Percentiles rank a stretch among this genome's conserved stretches.
Evolutionary conservation across 306 rosid species (phyloP).

Genomic region (Dalbergia cochinchinensis): DNA sequence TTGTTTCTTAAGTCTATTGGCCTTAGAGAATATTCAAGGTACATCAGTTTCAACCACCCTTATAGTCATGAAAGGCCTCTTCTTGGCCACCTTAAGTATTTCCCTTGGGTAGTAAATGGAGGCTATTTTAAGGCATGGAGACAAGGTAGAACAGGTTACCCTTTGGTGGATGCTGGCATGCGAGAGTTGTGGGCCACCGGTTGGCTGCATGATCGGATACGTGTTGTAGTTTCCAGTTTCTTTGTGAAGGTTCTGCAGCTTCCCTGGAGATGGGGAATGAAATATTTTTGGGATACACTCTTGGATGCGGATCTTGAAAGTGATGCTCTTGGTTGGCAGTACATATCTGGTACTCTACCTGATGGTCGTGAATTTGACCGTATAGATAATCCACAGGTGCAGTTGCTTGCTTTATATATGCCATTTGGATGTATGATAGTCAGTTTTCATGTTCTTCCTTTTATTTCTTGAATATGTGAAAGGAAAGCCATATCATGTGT

Average conservation of each 20-base stretch:
- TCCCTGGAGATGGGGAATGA: constrained; percentile 99
- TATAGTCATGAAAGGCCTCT: constrained; percentile 92
- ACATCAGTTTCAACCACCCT: constrained; percentile 96
- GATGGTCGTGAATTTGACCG: constrained; percentile 94
- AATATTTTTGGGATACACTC: constrained; percentile 99
- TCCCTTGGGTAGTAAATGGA: constrained; percentile 89
- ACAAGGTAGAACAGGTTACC: constrained; percentile 98
- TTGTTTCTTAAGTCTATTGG: constrained; percentile 96
- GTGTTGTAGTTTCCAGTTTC: constrained; percentile 97
- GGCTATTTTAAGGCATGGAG: constrained; percentile 95
- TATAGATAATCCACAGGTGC: constrained; percentile 98
- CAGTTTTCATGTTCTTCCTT: neutral
- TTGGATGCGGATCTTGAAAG: constrained; percentile 99
- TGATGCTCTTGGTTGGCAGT: constrained; percentile 99
- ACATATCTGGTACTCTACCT: constrained; percentile 96
- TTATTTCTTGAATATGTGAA: neutral
- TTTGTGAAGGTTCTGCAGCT: constrained; percentile 99
- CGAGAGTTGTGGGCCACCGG: constrained; percentile 99
- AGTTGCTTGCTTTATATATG: constrained; percentile 30
- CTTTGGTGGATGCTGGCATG: constrained; percentile 99
- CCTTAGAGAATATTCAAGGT: constrained; percentile 95
- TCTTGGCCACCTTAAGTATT: constrained; percentile 88
- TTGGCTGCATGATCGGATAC: constrained; percentile 96
- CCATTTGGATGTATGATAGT: constrained; percentile 21
- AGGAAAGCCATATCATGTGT: constrained; percentile 15